Base-by-base conservation (phyloP, 768 basidiomycete genomes). In the Trametes gibbosa region DNA sequence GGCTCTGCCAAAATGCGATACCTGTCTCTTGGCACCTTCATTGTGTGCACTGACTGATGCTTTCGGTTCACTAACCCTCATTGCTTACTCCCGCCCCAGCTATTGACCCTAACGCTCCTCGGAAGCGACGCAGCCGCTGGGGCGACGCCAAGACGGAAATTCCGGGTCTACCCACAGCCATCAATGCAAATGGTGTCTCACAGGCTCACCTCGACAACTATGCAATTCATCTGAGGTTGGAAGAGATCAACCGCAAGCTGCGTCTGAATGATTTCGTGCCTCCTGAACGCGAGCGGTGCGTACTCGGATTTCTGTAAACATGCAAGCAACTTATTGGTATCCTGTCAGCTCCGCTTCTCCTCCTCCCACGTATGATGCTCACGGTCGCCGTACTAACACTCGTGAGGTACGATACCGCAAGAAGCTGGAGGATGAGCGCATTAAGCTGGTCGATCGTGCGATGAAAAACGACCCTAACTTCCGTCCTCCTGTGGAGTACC, bases 381-480 rank as follows among this genome's bases (percentile, higher is more conserved):
- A 98, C 67, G 97, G 97, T 79, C 92, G 97, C 55, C 85, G 97
- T 69, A 98, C 95, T 50, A 99, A 99, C 75, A 98, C 95, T 25
- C 92, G 97, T 48, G 97, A 99, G 78, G 92, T 99, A 55, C 92
- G 97, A 55, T 99, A 99, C 76, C 88, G 92, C 63, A 95, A 96
- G 75, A 95, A 95, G 70, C 82, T 94, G 21, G 92, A 94, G 73
- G 92, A 94, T 58, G 92, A 94, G 68, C 93, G 95, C 59, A 89
- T 94, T 70, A 82, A 84, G 59, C 88, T 99, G 50, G 93, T 98
- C 62, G 97, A 98, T 69, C 87, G 89, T 32, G 95, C 95, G 34
- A 90, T 98, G 85, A 96, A 96, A 75, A 91, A 92, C 61, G 97
- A 99, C 69, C 97, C 97, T 17, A 95, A 95, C 70, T 99, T 96